phyloP scores from a whole-genome alignment of 176 grass and related monocot species.

The Musa itinerans region DNA sequence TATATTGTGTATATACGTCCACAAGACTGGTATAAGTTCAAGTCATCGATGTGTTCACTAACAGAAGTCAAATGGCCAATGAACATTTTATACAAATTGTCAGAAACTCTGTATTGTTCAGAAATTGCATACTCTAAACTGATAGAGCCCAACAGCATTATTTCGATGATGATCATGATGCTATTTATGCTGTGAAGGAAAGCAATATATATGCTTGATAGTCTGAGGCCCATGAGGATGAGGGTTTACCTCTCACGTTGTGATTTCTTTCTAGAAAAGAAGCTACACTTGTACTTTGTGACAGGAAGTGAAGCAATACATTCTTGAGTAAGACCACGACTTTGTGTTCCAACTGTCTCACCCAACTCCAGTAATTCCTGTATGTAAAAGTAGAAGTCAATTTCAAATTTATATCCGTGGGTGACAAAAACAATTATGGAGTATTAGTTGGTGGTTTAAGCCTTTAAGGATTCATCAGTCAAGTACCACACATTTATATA shows the following conservation, averaged over 20 bases:
- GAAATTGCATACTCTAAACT: too few species aligned
- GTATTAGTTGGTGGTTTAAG: background rate
- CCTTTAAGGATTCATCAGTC: background rate
- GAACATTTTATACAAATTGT: too few species aligned
- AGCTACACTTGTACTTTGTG: constrained; percentile 83
- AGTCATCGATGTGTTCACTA: too few species aligned
- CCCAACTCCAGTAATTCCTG: constrained; percentile 96
- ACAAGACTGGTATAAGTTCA: too few species aligned
- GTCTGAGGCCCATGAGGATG: background rate
- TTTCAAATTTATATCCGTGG: background rate
- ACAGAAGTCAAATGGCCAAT: too few species aligned
- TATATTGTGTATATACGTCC: too few species aligned
- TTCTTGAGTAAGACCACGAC: constrained; percentile 81
- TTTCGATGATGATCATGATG: too few species aligned
- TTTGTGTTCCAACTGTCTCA: constrained; percentile 86
- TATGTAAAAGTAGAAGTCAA: constrained; percentile 21
- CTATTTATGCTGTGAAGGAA: background rate
- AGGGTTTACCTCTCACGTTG: constrained; percentile 51
- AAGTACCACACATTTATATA: background rate
- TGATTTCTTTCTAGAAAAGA: constrained; percentile 75
- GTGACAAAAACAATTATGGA: background rate
- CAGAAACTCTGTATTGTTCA: too few species aligned
- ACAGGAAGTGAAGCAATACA: constrained; percentile 73
- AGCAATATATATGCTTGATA: background rate
- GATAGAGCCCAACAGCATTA: too few species aligned